These are phyloP conservation scores for Lycium ferocissimum DNA, from an alignment of 257 asterid species.

Conservation along the genomic window DNA sequence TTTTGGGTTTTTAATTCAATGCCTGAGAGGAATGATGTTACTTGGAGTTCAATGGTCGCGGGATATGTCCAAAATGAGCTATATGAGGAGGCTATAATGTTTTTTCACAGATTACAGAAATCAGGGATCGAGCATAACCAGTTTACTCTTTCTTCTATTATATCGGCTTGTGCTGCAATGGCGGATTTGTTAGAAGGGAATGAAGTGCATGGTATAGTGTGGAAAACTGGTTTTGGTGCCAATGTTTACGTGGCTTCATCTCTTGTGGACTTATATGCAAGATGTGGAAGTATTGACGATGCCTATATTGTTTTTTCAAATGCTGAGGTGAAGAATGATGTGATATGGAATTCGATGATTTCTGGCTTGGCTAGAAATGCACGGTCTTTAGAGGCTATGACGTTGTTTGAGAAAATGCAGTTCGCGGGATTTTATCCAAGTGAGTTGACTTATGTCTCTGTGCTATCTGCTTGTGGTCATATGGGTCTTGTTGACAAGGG, in stretches of 20 bases:
- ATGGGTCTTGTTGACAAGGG: slow-evolving; percentile 87
- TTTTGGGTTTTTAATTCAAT: slow-evolving; percentile 55
- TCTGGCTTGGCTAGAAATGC: slow-evolving; percentile 85
- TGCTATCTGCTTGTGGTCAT: slow-evolving; percentile 86
- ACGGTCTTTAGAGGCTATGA: slow-evolving; percentile 73
- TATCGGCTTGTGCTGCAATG: slow-evolving; percentile 81
- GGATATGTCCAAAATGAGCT: slow-evolving; percentile 77
- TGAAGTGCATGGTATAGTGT: slow-evolving; percentile 65
- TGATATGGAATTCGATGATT: slow-evolving; percentile 83
- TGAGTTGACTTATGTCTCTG: slow-evolving; percentile 69
- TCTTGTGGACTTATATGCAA: slow-evolving; percentile 86
- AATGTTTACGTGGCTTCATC: slow-evolving; percentile 63
- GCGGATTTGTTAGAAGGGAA: slow-evolving; percentile 88
- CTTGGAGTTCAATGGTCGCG: slow-evolving; percentile 96
- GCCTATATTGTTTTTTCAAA: slow-evolving; percentile 63
- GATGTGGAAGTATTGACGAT: slow-evolving; percentile 77
- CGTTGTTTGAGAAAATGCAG: slow-evolving; percentile 89
- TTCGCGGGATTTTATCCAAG: slow-evolving; percentile 57
- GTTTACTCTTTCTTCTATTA: slow-evolving; percentile 65
- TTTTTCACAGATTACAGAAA: slow-evolving; percentile 59
- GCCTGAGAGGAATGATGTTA: slow-evolving; percentile 68
- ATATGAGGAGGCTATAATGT: slow-evolving; percentile 69
- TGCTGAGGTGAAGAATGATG: slow-evolving; percentile 65
- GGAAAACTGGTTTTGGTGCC: slow-evolving; percentile 57
- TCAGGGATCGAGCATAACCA: slow-evolving; percentile 46